Conservation (phyloP, 73 alveolate genomes). For the Paramecium tetraurelia region DNA sequence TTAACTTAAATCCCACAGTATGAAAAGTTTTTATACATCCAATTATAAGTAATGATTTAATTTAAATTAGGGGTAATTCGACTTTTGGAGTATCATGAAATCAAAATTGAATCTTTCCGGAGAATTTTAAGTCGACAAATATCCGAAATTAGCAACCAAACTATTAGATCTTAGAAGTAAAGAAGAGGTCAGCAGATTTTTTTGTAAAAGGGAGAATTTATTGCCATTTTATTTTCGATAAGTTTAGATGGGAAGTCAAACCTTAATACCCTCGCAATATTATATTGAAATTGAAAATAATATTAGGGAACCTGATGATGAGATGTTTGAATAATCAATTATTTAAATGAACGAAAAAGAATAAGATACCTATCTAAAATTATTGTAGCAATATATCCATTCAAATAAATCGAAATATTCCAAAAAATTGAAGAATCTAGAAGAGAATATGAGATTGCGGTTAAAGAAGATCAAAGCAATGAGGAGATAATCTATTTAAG, state of each 20-base stretch:
- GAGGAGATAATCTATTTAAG: neutral
- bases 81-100: neutral
- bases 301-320: neutral
- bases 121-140: neutral
- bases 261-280: neutral
- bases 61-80: neutral
- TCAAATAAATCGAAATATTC: slow-evolving; percentile 22
- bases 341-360: slow-evolving; percentile 38
- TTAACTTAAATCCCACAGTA: neutral
- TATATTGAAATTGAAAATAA: neutral
- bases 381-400: neutral
- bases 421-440: neutral
- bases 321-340: slow-evolving; percentile 23
- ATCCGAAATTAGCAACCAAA: slow-evolving; percentile 35
- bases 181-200: neutral
- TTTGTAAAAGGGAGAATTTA: slow-evolving; percentile 2
- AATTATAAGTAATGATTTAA: neutral
- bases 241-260: neutral
- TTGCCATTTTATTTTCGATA: neutral
- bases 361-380: neutral
- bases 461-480: neutral
- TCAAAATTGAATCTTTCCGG: neutral
- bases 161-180: slow-evolving; percentile 1
- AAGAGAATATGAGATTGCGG: slow-evolving; percentile 27
- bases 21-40: neutral